Conservation (phyloP, 257 asterid genomes). For the Solanum lignicaule region DNA sequence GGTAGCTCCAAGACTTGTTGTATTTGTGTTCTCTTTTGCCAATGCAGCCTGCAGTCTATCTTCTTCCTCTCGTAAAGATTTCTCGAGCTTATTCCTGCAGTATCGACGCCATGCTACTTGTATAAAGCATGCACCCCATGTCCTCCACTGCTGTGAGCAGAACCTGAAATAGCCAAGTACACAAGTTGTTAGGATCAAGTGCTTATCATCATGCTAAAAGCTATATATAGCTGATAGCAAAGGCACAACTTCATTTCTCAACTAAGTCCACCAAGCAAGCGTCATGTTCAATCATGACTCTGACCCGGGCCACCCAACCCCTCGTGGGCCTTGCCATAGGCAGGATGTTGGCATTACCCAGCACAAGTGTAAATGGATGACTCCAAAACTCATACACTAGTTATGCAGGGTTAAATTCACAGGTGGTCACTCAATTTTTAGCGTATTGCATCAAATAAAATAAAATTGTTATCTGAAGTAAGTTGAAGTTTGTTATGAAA, state of each 20-base stretch:
- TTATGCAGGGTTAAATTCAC: not conserved
- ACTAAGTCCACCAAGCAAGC: not conserved
- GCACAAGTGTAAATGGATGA: not conserved
- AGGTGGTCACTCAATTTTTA: not conserved
- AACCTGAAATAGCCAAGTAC: conserved; percentile 17
- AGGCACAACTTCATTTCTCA: not conserved
- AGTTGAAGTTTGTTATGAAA: not conserved
- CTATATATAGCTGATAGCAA: not conserved
- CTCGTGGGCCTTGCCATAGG: not conserved
- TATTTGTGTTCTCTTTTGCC: conserved; percentile 10
- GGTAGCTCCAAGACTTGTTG: conserved; percentile 32
- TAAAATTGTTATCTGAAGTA: not conserved
- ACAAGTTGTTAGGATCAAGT: not conserved
- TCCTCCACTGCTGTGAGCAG: conserved; percentile 61
- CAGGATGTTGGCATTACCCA: not conserved
- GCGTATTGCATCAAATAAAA: not conserved
- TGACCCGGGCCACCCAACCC: not conserved
- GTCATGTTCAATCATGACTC: not conserved
- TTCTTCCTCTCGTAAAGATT: conserved; percentile 32
- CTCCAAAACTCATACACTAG: conserved; percentile 28
- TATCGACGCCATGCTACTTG: conserved; percentile 64
- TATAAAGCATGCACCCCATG: conserved; percentile 62
- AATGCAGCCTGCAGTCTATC: conserved; percentile 21
- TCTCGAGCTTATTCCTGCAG: conserved; percentile 38
- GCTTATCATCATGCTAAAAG: not conserved